Evolutionary conservation across 345 rosid species (phyloP).

Genomic region (Euphorbia tirucalli): DNA sequence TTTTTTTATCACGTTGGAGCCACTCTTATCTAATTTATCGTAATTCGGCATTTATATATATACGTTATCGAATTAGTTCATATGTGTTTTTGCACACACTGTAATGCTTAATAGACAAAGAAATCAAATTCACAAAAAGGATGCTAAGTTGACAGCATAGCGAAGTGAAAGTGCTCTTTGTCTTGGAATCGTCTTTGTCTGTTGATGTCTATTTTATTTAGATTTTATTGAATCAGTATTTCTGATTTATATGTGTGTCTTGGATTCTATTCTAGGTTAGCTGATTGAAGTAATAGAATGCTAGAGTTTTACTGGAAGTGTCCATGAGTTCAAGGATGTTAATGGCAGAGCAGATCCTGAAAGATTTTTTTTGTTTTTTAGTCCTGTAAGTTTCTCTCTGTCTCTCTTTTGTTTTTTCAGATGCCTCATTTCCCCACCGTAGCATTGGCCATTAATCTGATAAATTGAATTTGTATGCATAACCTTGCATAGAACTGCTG

Average conservation of each 20-base stretch:
- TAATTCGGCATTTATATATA: not conserved
- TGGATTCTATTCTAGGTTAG: constrained; percentile 5
- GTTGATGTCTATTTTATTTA: not conserved
- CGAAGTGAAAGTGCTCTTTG: not conserved
- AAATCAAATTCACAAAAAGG: not conserved
- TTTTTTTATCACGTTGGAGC: not conserved
- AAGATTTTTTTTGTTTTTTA: not conserved
- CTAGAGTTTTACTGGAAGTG: constrained; percentile 7
- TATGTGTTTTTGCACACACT: no score
- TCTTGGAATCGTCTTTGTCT: not conserved
- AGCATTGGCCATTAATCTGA: not conserved
- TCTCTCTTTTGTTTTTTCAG: not conserved
- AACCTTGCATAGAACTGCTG: not conserved
- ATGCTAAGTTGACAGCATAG: not conserved
- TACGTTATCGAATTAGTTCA: not conserved
- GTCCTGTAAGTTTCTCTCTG: not conserved
- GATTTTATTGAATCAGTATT: not conserved
- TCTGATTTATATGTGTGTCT: not conserved
- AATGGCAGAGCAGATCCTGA: not conserved
- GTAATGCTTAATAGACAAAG: not conserved
- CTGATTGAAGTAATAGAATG: constrained; percentile 17
- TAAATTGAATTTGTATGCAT: not conserved
- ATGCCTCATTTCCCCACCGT: not conserved
- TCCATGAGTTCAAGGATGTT: constrained; percentile 2
- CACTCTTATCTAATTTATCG: not conserved